A percentile compares a stretch with the other conserved stretches of the same genome.
phyloP scores from a whole-genome alignment of 306 rosid genomes.

The Clitoria ternatea region DNA sequence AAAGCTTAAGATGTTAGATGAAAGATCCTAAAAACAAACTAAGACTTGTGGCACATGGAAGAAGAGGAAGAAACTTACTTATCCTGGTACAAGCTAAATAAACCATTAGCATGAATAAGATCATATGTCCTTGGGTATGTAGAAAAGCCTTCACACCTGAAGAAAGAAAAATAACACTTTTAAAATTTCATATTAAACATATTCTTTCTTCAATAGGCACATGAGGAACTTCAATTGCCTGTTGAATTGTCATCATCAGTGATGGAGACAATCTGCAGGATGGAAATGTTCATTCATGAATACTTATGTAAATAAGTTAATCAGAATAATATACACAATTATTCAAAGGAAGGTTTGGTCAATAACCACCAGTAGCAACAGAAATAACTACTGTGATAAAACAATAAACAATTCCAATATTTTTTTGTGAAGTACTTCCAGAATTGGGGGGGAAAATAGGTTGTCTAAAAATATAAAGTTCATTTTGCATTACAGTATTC shows the following conservation, averaged over 20 bases:
- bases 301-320: background rate
- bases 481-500: background rate
- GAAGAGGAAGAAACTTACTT: constrained; percentile 52
- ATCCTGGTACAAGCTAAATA: constrained; percentile 73
- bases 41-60: background rate
- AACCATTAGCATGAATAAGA: constrained; percentile 74
- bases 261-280: background rate
- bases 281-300: background rate
- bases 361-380: background rate
- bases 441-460: background rate
- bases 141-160: constrained; percentile 99
- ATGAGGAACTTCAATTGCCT: background rate
- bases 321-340: background rate
- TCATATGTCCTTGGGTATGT: constrained; percentile 98
- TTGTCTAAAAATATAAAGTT: background rate
- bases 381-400: background rate
- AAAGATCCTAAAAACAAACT: background rate
- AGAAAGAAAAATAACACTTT: constrained; percentile 26
- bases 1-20: background rate
- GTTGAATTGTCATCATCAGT: background rate
- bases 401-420: background rate
- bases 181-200: background rate
- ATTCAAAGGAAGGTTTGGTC: background rate
- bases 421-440: background rate
- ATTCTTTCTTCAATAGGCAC: background rate